phyloP scores from a whole-genome alignment of 2,329 filamentous ascomycete genomes.

The Rhexocercosporidium sp. region DNA sequence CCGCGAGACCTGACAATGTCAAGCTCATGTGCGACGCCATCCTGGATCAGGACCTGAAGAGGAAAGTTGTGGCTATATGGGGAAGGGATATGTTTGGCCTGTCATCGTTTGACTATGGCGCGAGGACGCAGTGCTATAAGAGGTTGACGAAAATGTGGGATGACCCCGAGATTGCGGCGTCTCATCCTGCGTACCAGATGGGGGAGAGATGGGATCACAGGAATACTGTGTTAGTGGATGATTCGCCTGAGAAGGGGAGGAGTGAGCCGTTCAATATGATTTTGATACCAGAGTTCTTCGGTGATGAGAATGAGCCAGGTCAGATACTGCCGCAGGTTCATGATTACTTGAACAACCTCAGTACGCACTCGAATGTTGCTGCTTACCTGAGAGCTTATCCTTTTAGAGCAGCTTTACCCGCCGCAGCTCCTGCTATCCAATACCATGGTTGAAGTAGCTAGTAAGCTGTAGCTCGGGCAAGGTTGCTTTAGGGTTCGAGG shows the following conservation, averaged over 20 bases:
- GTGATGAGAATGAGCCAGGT: slow-evolving; percentile 46
- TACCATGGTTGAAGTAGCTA: neutral
- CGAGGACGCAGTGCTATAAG: slow-evolving; percentile 89
- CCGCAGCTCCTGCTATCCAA: neutral
- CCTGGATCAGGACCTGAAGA: slow-evolving; percentile 58
- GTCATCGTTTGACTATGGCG: slow-evolving; percentile 63
- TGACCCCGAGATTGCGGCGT: slow-evolving; percentile 48
- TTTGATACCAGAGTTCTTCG: slow-evolving; percentile 77
- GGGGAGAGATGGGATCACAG: slow-evolving; percentile 69
- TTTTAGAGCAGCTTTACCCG: slow-evolving; percentile 45
- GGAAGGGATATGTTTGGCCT: slow-evolving; percentile 78
- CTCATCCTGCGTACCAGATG: slow-evolving; percentile 50
- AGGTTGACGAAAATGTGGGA: slow-evolving; percentile 76
- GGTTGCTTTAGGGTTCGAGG: neutral
- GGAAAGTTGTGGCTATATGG: slow-evolving; percentile 73
- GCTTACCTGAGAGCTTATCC: slow-evolving; percentile 59
- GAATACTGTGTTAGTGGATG: slow-evolving; percentile 91
- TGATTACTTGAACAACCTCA: slow-evolving; percentile 63
- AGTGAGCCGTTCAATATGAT: slow-evolving; percentile 86
- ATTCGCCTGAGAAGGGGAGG: slow-evolving; percentile 78
- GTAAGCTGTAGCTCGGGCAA: neutral
- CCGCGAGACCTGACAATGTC: slow-evolving; percentile 77
- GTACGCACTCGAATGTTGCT: slow-evolving; percentile 64
- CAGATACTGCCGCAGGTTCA: slow-evolving; percentile 62
- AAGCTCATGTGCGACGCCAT: slow-evolving; percentile 68